Evolutionary conservation across 768 basidiomycete species (phyloP).

Genomic region (Trichaptum fuscoviolaceum): DNA sequence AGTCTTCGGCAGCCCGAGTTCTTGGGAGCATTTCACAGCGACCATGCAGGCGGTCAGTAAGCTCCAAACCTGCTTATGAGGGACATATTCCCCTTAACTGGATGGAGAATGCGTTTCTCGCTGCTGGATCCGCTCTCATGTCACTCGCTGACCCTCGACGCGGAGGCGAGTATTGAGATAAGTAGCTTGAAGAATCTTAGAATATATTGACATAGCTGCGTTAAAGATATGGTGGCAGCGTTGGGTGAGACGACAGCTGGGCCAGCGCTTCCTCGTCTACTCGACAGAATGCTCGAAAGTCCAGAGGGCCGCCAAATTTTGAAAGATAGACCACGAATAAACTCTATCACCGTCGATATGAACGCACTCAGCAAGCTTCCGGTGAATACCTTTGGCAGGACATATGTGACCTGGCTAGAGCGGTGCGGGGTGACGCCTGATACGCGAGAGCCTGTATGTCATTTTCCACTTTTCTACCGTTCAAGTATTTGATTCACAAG

Average conservation of each 20-base stretch:
- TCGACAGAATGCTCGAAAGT: conserved; percentile 71
- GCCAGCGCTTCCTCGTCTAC: conserved; percentile 65
- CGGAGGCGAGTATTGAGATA: conserved; percentile 54
- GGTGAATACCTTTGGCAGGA: conserved; percentile 78
- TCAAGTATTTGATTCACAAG: neutral
- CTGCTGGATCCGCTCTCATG: conserved; percentile 80
- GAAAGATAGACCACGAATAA: conserved; percentile 78
- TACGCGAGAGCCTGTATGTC: conserved; percentile 78
- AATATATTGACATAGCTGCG: neutral
- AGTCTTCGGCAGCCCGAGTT: neutral
- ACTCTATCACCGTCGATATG: conserved; percentile 71
- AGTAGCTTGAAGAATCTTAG: neutral
- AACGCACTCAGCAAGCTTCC: conserved; percentile 56
- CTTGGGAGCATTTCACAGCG: neutral
- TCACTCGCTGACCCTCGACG: conserved; percentile 76
- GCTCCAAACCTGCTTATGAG: conserved; percentile 48
- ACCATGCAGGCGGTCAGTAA: neutral
- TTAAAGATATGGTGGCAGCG: conserved; percentile 83
- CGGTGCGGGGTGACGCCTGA: conserved; percentile 89
- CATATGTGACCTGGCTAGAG: conserved; percentile 88
- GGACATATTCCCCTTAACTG: conserved; percentile 78
- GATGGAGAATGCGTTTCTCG: conserved; percentile 82
- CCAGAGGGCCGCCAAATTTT: conserved; percentile 82
- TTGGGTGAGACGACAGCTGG: conserved; percentile 92
- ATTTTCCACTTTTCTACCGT: conserved; percentile 4